Evolutionary conservation across 305 asterid genomes (phyloP).

Genomic region (Fraxinus platypoda): DNA sequence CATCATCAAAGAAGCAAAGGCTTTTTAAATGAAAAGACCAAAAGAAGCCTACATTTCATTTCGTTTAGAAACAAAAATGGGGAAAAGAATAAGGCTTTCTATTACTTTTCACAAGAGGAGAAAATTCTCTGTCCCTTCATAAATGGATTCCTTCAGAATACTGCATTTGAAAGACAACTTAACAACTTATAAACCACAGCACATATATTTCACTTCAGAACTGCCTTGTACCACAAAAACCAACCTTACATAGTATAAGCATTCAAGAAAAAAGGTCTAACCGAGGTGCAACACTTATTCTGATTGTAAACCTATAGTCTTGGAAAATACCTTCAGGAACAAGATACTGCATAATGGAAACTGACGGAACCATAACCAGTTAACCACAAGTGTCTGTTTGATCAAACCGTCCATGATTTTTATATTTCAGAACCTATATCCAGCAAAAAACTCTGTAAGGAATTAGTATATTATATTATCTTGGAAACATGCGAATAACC

Average conservation of each 20-base stretch:
- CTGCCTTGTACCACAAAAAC: not conserved
- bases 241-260: not conserved
- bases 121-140: not conserved
- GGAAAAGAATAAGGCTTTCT: not conserved
- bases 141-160: not conserved
- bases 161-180: not conserved
- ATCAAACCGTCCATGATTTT: not conserved
- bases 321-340: not conserved
- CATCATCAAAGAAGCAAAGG: not conserved
- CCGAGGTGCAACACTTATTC: not conserved
- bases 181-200: not conserved
- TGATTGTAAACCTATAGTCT: not conserved
- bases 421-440: not conserved
- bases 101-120: not conserved
- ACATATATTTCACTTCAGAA: not conserved
- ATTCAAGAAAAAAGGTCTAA: not conserved
- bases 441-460: not conserved
- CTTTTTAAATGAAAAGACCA: not conserved
- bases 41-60: not conserved
- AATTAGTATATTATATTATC: not conserved
- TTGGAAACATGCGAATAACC: not conserved
- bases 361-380: not conserved
- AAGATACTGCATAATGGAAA: not conserved
- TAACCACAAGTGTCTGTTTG: not conserved
- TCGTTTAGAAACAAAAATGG: not conserved